Base-by-base conservation (phyloP, 2,329 filamentous ascomycete genomes). In the Metarhizium robertsii region DNA sequence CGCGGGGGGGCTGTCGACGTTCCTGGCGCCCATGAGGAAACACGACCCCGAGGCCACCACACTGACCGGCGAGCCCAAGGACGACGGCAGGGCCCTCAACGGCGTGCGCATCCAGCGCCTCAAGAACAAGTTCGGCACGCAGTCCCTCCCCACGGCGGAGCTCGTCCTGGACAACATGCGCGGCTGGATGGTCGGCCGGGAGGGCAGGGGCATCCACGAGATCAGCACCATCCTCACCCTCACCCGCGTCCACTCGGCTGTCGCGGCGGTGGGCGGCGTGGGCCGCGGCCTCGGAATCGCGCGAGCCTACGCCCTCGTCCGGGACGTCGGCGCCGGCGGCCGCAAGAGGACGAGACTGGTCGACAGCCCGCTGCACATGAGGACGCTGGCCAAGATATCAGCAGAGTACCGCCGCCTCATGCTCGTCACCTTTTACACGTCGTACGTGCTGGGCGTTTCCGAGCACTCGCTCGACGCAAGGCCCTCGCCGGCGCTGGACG, bases 71-170 rank as follows among this genome's bases (percentile, higher is more conserved):
- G 14, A 60, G 2, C 59, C 62, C 5, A 61, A 58, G 4, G 14
- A 51, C 0, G 57, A 66, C 11, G 69, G 69, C 57, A 55, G 73
- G 2, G 76, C 80, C 53, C 74, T 85, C 11, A 90, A 90, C 63
- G 86, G 87, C 2, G 74, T 90, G 8, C 74, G 74, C 8, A 87
- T 90, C 59, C 81, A 85, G 56, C 77, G 86, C 0, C 72, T 91
- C 16, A 90, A 91, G 70, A 80, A 81, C 66, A 91, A 90, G 64
- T 75, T 88, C 3, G 87, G 87, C 30, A 90, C 86, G 0, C 80
- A 80, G 50, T 76, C 83, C 0, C 72, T 91, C 0, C 86, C 87
- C 0, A 90, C 87, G 0, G 87, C 86, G 0, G 87, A 91, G 66
- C 76, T 91, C 0, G 84, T 86, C 57, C 74, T 88, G 2, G 72